These are phyloP conservation scores for Sarocladium brachiariae DNA, from an alignment of 2,329 filamentous ascomycete genomes.

Conservation along the genomic window DNA sequence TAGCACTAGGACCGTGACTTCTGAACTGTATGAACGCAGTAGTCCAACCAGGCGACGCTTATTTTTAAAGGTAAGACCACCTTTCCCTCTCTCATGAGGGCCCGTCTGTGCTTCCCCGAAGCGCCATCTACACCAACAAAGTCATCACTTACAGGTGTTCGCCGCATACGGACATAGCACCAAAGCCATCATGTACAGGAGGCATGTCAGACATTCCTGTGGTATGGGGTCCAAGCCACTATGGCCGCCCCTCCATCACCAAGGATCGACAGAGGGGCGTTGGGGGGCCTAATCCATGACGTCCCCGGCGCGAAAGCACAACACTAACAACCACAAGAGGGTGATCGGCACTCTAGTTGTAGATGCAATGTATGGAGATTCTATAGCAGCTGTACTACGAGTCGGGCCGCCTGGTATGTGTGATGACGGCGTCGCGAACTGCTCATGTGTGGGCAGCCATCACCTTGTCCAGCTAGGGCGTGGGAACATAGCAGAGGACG, in stretches of 20 bases:
- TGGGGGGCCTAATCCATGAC: not conserved
- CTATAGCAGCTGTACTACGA: not conserved
- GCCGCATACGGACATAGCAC: not conserved
- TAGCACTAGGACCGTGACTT: too few species aligned
- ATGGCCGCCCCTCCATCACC: not conserved
- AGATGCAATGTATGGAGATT: not conserved
- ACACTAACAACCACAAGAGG: constrained; percentile 2
- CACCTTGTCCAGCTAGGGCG: too few species aligned
- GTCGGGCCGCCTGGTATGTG: not conserved
- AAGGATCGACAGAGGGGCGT: constrained; percentile 6
- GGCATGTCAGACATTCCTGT: not conserved
- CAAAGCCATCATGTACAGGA: not conserved
- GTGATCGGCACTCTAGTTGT: not conserved
- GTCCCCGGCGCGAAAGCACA: not conserved
- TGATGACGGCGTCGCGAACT: too few species aligned
- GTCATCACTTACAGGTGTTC: not conserved
- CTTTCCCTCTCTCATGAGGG: not conserved
- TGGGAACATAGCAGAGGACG: too few species aligned
- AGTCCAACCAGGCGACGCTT: too few species aligned
- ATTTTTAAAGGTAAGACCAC: not conserved
- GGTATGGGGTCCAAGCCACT: not conserved
- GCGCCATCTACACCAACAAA: not conserved
- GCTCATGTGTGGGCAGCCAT: too few species aligned
- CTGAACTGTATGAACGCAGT: too few species aligned
- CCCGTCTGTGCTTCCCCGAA: not conserved